Percentiles rank a stretch among this genome's conserved stretches.
Evolutionary conservation across 306 rosid genomes (phyloP).

Genomic region (Dalbergia oliveri): DNA sequence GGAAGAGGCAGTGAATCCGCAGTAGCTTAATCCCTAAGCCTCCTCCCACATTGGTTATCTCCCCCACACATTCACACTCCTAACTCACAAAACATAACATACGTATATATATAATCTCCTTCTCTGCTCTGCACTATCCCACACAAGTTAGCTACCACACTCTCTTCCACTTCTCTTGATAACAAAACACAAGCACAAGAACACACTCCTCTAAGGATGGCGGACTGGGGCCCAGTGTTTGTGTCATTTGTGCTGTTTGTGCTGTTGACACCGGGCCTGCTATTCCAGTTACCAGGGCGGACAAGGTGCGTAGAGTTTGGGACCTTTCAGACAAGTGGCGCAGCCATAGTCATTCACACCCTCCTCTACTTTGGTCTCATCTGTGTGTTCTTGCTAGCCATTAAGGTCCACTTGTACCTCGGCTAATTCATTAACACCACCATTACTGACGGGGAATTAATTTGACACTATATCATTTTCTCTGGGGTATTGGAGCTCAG

Average conservation of each 20-base stretch:
- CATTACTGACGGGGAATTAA: too few relatives aligned
- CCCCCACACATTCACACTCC: neutral
- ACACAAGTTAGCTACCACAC: neutral
- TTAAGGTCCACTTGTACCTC: constrained; percentile 72
- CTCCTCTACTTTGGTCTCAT: constrained; percentile 79
- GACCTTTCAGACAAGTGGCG: constrained; percentile 81
- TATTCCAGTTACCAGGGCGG: constrained; percentile 78
- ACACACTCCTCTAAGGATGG: constrained; percentile 42
- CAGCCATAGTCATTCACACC: constrained; percentile 77
- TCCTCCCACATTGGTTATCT: too few relatives aligned
- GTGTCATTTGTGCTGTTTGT: constrained; percentile 74
- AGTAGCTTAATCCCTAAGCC: too few relatives aligned
- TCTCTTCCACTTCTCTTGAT: too few relatives aligned
- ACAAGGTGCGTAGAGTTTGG: constrained; percentile 84
- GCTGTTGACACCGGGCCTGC: too few relatives aligned
- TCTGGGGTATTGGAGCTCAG: neutral
- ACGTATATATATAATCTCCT: neutral
- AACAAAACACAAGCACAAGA: too few relatives aligned
- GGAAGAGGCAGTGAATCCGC: too few relatives aligned
- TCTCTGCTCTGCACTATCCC: neutral
- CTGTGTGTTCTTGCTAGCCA: constrained; percentile 62
- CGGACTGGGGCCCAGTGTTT: constrained; percentile 92
- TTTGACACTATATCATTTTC: neutral
- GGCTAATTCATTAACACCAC: constrained; percentile 31
- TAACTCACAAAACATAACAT: neutral